phyloP scores from a whole-genome alignment of 192 early-diverging fungal genomes.

The Entomortierella lignicola region DNA sequence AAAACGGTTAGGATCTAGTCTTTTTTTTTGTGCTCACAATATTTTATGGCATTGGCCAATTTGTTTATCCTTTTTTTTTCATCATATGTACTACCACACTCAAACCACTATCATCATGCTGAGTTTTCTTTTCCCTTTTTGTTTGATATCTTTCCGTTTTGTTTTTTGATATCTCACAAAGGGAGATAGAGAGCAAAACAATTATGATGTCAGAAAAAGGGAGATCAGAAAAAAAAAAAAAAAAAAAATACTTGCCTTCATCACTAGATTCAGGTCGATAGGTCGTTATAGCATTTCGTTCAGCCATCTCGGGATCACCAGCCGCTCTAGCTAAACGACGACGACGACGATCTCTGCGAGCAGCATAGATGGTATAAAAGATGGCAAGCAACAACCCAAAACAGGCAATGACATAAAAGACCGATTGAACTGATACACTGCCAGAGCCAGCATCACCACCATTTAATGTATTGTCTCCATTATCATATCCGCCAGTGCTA shows the following conservation, averaged over 20 bases:
- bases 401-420: conserved; percentile 35
- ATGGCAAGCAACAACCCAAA: conserved; percentile 17
- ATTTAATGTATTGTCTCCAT: no score
- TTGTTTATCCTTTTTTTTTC: conserved; percentile 8
- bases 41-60: no score
- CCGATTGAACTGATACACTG: conserved; percentile 9
- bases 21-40: background rate
- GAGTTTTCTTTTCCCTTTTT: no score
- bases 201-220: conserved; percentile 5
- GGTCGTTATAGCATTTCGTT: conserved; percentile 4
- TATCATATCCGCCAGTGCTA: background rate
- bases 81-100: background rate
- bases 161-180: background rate
- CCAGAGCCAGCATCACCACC: no score
- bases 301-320: conserved; percentile 30
- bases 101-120: background rate
- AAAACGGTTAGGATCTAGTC: background rate
- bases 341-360: conserved; percentile 33
- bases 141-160: no score
- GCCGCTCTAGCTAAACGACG: conserved; percentile 5
- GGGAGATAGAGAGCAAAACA: no score
- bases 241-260: conserved; percentile 21
- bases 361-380: conserved; percentile 33
- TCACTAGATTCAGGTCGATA: conserved; percentile 23
- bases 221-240: background rate